These are phyloP conservation scores for Malus sylvestris DNA, from an alignment of 306 rosid genomes.

Conservation along the genomic window DNA sequence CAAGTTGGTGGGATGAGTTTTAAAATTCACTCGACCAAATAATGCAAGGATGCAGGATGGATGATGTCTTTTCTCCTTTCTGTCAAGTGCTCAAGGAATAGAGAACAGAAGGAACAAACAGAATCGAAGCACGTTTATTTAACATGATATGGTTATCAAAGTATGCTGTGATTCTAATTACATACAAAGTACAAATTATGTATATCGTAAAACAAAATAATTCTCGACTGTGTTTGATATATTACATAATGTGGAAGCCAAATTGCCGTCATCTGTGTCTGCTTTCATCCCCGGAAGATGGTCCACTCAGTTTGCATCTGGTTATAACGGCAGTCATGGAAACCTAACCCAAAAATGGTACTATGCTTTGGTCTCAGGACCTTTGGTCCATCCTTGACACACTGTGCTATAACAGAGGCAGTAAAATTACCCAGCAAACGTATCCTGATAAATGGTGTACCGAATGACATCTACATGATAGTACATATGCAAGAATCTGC, in stretches of 20 bases:
- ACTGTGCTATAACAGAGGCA: constrained; percentile 15
- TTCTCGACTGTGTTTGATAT: constrained; percentile 21
- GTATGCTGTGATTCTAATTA: constrained; percentile 14
- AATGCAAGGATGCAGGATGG: background rate
- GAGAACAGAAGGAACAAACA: background rate
- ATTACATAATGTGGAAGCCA: constrained; percentile 22
- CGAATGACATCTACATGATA: constrained; percentile 56
- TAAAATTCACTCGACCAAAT: background rate
- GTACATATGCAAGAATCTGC: constrained; percentile 69
- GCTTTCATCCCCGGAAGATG: constrained; percentile 20
- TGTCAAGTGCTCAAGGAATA: constrained; percentile 5
- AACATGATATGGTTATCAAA: background rate
- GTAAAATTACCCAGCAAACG: constrained; percentile 29
- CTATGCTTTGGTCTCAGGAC: constrained; percentile 23
- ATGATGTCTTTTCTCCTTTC: background rate
- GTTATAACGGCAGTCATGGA: constrained; percentile 16
- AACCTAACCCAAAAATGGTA: constrained; percentile 22
- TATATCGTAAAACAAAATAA: constrained; percentile 12
- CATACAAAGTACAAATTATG: constrained; percentile 7
- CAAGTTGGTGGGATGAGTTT: background rate
- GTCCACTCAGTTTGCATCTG: constrained; percentile 11
- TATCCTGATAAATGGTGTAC: constrained; percentile 23
- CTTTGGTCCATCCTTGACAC: constrained; percentile 25
- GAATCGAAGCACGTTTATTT: background rate
- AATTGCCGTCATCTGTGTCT: constrained; percentile 21